Base-by-base conservation (phyloP, 75 land plant genomes). In the Sequoia sempervirens region DNA sequence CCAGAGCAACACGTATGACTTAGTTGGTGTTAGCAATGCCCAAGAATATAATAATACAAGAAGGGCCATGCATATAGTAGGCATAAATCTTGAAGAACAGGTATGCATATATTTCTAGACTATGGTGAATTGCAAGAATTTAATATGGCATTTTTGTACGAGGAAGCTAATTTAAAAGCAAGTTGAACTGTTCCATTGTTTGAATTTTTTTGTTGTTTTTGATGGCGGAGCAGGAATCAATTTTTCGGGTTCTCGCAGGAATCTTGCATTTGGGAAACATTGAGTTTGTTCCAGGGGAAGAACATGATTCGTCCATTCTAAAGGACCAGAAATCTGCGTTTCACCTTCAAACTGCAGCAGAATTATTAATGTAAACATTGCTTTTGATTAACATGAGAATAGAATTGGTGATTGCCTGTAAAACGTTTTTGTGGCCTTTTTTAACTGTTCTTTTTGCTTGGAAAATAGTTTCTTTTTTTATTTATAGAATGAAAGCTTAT, bases 21-120 rank as follows among this genome's bases (percentile, higher is more conserved):
- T 97, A 82, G 88, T 90, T 64, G 95, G 94, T 58, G 89, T 94
- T 38, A 96, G 93, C 83, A 94, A 88, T 89, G 89, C 90, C 54
- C 89, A 92, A 43, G 99, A 97, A 56, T 97, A 95, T 82, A 56
- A 88, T 34, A 97, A 91, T 82, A 97, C 99, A 46, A 91, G 94
- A 74, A 87, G 99, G 83, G 99, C 99, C 64, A 97, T 97, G 99
- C 93, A 93, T 85, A 91, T 97, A 84, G 98, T 97, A 89, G 99
- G 99, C 47, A 97, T 97, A 45, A 95, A 89, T 88, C 83, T 85
- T 80, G 92, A 86, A 10, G 98, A 97, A 75, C 99, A 97, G 99
- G 99, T 96, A 79, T 81, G 47, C 5, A 34, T 56, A 28, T 50
- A 5, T 64, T 47, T 43, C 41, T 75, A 34, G 12, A 72, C 64